Evolutionary conservation across 225 moss, liverwort and hornwort species (phyloP), one percentile per base, ranked within the genome.

Genomic region (Pseudoscleropodium purum): DNA sequence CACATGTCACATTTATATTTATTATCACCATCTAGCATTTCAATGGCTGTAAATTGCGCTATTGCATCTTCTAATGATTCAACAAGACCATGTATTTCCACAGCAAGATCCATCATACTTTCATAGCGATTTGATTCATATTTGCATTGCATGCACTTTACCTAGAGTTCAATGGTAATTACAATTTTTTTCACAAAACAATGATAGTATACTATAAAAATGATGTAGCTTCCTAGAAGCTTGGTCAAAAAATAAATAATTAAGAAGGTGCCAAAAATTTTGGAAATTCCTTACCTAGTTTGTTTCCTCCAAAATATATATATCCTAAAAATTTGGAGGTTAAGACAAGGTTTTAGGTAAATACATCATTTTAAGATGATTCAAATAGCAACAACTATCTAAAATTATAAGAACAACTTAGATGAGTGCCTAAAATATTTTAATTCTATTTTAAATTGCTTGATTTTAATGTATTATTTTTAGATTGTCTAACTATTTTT

Each of bases 51-150:
- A 75, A 99, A 99, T 87, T 99, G 96, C 5, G 95, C 83, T 72
- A 99, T 93, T 31, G 97, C 99, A 94, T 97, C 97, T 88, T 97
- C 99, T 34, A 99, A 87, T 65, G 96, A 96, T 90, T 97, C 99
- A 80, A 99, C 96, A 88, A 94, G 79, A 33, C 99, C 99, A 77
- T 99, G 96, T 83, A 99, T 99, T 92, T 99, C 99, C 11, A 99
- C 99, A 0, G 99, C 97, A 88, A 99, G 95, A 91, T 99, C 99
- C 99, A 99, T 97, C 97, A 97, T 97, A 86, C 93, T 99, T 92
- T 97, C 99, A 92, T 96, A 99, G 21, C 97, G 91, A 89, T 97
- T 97, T 62, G 99, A 99, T 89, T 99, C 92, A 89, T 99, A 91
- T 86, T 92, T 94, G 79, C 99, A 99, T 90, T 95, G 92, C 97